Evolutionary conservation across 2,329 filamentous ascomycete species (phyloP).

Genomic region (Microdochium nivale): DNA sequence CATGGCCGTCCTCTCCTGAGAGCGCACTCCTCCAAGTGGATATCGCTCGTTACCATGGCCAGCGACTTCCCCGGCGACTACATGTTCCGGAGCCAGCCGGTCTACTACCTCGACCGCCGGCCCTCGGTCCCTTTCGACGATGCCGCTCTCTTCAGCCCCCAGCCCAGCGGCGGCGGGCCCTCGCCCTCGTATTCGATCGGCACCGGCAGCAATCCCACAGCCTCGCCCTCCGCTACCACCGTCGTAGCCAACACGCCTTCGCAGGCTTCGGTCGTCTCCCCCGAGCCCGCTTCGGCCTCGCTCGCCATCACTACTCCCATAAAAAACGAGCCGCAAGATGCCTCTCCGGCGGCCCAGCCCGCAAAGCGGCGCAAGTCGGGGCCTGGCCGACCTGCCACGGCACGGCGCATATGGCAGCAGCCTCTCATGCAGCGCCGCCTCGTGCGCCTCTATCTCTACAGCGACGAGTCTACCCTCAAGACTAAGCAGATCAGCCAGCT

Average conservation of each 20-base stretch:
- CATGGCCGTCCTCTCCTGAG: neutral
- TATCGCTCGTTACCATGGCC: neutral
- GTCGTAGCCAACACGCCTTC: neutral
- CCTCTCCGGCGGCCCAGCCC: neutral
- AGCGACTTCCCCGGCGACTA: neutral
- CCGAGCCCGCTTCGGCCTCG: neutral
- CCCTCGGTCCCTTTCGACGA: neutral
- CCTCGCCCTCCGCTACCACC: neutral
- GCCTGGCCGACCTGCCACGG: neutral
- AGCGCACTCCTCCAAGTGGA: neutral
- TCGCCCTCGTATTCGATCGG: neutral
- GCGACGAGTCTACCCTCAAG: neutral
- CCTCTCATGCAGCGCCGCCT: neutral
- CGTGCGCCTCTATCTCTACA: neutral
- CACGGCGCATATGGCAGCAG: neutral
- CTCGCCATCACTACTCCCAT: conserved; percentile 7
- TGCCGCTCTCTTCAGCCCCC: neutral
- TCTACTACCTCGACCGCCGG: neutral
- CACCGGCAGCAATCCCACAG: neutral
- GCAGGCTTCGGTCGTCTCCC: neutral
- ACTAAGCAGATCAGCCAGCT: neutral
- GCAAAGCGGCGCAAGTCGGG: neutral
- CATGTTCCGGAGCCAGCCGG: neutral
- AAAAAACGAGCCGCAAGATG: conserved; percentile 3
- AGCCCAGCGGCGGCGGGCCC: neutral